Base-by-base conservation (phyloP, 805 yeast genomes). In the Starmerella vaccinii region DNA sequence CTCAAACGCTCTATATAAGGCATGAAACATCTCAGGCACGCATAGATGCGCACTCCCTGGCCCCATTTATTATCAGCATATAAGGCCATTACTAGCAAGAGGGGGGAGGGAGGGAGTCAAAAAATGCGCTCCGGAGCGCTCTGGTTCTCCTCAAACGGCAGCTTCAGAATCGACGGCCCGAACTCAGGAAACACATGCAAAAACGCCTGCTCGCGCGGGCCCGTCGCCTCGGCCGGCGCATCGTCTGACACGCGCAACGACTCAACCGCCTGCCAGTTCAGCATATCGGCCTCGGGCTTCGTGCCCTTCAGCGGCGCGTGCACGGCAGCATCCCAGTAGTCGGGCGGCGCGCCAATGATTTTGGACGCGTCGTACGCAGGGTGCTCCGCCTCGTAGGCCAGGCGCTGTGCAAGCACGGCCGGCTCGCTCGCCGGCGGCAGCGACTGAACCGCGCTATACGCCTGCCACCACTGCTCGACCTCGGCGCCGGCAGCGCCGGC, bases 91-190 rank as follows among this genome's bases (percentile, higher is more conserved):
- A 2, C 2, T 26, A 8, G 29, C 2, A 2, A 2, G 29, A 8
- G 29, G 29, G 7, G 7, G 29, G 2, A n/a, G 33, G 33, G n/a
- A 5, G 16, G 33, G 7, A 12, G 15, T 12, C 26, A 48, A 18
- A 52, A 57, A 19, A 42, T 44, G 15, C 60, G 53, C 51, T 57
- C 60, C 13, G 57, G 32, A 2, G 50, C 49, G 9, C 21, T 9
- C 47, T 40, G 52, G 26, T 35, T 24, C 6, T 32, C 23, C 48
- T 57, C 60, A 22, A 54, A 62, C 3, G 65, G 65, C 23, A 62
- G 55, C 42, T 33, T 41, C 33, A 41, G 37, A 6, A 53, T 39
- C 9, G 58, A 26, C 23, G 55, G 55, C 19, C 62, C 63, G 35
- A 46, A 47, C 26, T 22, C 33, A 8, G 59, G 61, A 47, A 50